Evolutionary conservation across 2,329 filamentous ascomycete genomes (phyloP), one percentile per base, ranked within the genome.

Genomic region (Alternaria tenuissima): DNA sequence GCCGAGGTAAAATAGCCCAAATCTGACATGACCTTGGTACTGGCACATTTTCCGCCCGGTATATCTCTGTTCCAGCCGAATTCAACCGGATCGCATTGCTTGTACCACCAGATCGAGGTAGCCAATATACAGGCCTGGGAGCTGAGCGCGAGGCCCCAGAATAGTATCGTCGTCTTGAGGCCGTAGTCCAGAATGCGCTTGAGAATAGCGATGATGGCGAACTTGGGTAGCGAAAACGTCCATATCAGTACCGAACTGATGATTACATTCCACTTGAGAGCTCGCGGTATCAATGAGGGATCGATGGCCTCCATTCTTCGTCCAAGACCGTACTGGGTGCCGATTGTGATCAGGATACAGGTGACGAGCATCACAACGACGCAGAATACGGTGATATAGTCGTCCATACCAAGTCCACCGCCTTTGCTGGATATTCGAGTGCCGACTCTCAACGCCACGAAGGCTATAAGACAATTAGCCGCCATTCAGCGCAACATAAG

Each of bases 221-320:
- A 53, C 38, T 53, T 53, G 38, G 51, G 38, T 53, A 53, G 38
- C 51, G 51, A 42, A 53, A 53, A 53, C 18, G 51, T 43, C 51
- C 51, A 53, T 34, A 53, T 53, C 36, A 53, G 51, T 43, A 43
- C 51, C n/a, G 36, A 53, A 43, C 51, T 53, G 51, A 53, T 53
- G 38, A 43, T 53, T 14, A 32, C 36, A 43, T 53, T 53, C 51
- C 51, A 53, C 51, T 53, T 53, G 38, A 53, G 51, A 26, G 51
- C 51, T 53, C 24, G 51, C 38, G 51, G 51, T 53, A 53, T 53
- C 36, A 53, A 53, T 0, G 14, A 14, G 18, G 38, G 38, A 42
- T 43, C 26, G 36, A 53, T 53, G 3, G n/a, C 51, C 38, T 53
- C 51, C 38, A 53, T 53, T 7, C 38, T 53, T 14, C 26, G 24